phyloP scores from a whole-genome alignment of 441 rosid genomes.

The Metrosideros polymorpha region DNA sequence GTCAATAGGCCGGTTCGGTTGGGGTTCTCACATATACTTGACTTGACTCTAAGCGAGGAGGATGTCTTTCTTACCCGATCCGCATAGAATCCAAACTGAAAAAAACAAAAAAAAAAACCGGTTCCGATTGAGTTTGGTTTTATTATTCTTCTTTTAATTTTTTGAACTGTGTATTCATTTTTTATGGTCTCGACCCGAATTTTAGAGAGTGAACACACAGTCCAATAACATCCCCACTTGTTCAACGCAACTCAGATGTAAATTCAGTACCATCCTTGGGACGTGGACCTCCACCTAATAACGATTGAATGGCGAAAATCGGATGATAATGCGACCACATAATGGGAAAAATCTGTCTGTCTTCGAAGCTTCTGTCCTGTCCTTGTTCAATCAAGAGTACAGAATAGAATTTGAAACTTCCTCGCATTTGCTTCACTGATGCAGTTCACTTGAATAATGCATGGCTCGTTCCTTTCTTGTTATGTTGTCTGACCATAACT shows the following conservation, averaged over 20 bases:
- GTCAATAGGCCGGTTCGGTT: neutral
- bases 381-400: neutral
- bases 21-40: neutral
- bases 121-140: accelerated
- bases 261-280: neutral
- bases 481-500: neutral
- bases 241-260: neutral
- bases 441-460: neutral
- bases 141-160: neutral
- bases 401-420: neutral
- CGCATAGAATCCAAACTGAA: neutral
- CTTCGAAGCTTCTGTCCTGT: neutral
- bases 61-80: neutral
- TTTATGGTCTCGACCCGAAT: neutral
- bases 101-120: too few relatives aligned
- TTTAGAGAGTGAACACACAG: neutral
- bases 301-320: neutral
- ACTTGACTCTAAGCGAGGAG: neutral
- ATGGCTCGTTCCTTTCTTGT: neutral
- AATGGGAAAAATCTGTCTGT: neutral
- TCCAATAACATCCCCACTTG: neutral
- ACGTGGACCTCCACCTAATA: neutral
- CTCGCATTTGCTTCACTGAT: neutral
- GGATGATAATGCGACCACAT: neutral
- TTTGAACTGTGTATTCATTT: neutral